Evolutionary conservation across 192 early-diverging fungal genomes (phyloP).

Genomic region (Coemansia sp.): DNA sequence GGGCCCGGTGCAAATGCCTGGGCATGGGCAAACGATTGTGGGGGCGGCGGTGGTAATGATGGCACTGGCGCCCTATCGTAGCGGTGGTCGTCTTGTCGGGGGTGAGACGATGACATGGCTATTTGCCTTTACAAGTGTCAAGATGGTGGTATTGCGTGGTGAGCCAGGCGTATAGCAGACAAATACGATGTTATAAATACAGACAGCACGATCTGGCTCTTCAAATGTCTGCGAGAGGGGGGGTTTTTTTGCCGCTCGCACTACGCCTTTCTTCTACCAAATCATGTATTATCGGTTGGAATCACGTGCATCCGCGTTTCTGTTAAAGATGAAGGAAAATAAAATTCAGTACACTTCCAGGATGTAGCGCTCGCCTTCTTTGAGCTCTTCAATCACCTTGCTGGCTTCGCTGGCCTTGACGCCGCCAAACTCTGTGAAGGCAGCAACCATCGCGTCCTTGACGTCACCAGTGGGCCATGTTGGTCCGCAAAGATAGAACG

Average conservation of each 20-base stretch:
- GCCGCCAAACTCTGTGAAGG: conserved; percentile 64
- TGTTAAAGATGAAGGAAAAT: background rate
- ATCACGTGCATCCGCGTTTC: background rate
- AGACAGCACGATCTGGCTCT: background rate
- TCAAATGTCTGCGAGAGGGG: too few relatives aligned
- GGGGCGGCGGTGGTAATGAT: background rate
- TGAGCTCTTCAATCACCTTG: conserved; percentile 81
- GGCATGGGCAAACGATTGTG: background rate
- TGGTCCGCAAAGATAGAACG: conserved; percentile 97
- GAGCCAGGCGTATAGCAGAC: background rate
- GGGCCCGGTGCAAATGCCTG: conserved; percentile 1
- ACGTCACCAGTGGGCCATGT: conserved; percentile 96
- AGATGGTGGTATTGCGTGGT: too few relatives aligned
- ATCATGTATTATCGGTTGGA: background rate
- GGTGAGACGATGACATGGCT: background rate
- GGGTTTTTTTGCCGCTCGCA: background rate
- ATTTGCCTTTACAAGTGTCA: too few relatives aligned
- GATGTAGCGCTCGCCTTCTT: conserved; percentile 89
- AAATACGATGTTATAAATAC: background rate
- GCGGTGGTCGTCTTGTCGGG: background rate
- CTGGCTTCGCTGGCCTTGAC: conserved; percentile 63
- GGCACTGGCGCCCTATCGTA: background rate
- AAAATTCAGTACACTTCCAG: conserved; percentile 78
- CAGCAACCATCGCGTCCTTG: conserved; percentile 80
- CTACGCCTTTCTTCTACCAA: background rate